Evolutionary conservation across 1,284 basidiomycete genomes (phyloP).

Genomic region (Cutaneotrichosporon cyanovorans): DNA sequence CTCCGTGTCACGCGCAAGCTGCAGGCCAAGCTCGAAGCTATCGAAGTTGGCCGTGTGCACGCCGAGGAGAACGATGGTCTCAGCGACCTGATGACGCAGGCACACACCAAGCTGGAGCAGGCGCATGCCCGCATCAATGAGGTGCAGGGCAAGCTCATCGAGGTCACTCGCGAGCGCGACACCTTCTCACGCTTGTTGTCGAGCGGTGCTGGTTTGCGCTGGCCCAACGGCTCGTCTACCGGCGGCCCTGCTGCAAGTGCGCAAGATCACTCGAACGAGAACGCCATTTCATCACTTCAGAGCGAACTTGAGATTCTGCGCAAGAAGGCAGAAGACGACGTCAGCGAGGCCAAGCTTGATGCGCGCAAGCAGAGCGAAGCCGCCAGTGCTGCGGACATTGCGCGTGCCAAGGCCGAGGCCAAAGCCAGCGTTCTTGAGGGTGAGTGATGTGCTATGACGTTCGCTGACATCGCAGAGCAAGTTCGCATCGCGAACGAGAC

Average conservation of each 20-base stretch:
- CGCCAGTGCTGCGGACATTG: slow-evolving; percentile 57
- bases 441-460: slow-evolving; percentile 38
- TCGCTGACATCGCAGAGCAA: slow-evolving; percentile 35
- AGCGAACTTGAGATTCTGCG: slow-evolving; percentile 57
- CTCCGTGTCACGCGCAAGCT: slow-evolving; percentile 75
- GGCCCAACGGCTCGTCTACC: slow-evolving; percentile 11
- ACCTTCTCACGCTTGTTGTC: slow-evolving; percentile 67
- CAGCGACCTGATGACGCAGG: background rate
- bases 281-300: slow-evolving; percentile 28
- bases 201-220: slow-evolving; percentile 37
- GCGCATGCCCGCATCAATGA: slow-evolving; percentile 77
- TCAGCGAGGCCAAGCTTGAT: slow-evolving; percentile 58
- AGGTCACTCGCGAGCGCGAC: slow-evolving; percentile 80
- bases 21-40: slow-evolving; percentile 55
- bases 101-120: slow-evolving; percentile 57
- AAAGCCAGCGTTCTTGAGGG: slow-evolving; percentile 65
- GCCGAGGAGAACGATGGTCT: slow-evolving; percentile 5
- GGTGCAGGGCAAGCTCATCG: slow-evolving; percentile 67
- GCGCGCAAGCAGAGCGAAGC: slow-evolving; percentile 60
- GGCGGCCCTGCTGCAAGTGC: too few species aligned
- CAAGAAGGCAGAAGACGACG: slow-evolving; percentile 60
- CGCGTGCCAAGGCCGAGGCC: slow-evolving; percentile 70
- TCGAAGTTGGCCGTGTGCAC: slow-evolving; percentile 48
- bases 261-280: slow-evolving; percentile 8
- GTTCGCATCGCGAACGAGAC: slow-evolving; percentile 39